Conservation (phyloP, 495 filamentous ascomycete species). For the Xylaria sp. region DNA sequence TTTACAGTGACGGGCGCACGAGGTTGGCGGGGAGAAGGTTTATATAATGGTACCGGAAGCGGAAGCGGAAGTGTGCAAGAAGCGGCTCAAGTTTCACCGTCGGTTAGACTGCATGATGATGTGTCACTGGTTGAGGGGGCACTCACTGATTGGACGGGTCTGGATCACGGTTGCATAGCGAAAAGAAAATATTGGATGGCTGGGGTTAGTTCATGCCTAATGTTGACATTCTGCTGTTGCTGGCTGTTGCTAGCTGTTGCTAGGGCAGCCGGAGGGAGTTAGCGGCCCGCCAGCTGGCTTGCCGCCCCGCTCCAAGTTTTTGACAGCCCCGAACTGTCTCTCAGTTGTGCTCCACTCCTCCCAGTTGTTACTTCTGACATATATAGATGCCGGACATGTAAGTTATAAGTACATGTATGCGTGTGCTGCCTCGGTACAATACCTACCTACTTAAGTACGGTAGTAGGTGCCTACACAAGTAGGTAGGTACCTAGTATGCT, state of each 20-base stretch:
- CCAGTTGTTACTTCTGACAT: too few relatives aligned
- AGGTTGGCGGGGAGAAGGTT: conserved; percentile 17
- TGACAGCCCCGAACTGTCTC: neutral
- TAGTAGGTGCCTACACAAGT: too few relatives aligned
- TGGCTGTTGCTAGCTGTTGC: conserved; percentile 39
- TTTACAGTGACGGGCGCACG: conserved; percentile 19
- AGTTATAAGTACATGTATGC: too few relatives aligned
- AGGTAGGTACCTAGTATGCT: too few relatives aligned
- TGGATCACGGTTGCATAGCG: conserved; percentile 28
- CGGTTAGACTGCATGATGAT: conserved; percentile 38
- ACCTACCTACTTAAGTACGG: too few relatives aligned
- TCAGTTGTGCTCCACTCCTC: too few relatives aligned
- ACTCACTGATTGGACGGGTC: conserved; percentile 37
- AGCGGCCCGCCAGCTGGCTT: conserved; percentile 10
- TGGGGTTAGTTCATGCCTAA: conserved; percentile 32
- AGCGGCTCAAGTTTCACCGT: conserved; percentile 31
- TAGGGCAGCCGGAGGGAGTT: conserved; percentile 34
- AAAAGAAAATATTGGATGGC: conserved; percentile 28
- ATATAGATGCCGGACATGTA: too few relatives aligned
- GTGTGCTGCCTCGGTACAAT: too few relatives aligned
- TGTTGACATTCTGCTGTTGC: conserved; percentile 28
- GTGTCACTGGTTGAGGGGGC: conserved; percentile 34
- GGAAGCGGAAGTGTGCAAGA: neutral
- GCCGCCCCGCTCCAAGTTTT: conserved; percentile 13
- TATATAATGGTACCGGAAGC: conserved; percentile 27